Percentiles rank a stretch among this genome's conserved stretches.
phyloP scores from a whole-genome alignment of 768 basidiomycete genomes.

The Suillus plorans region DNA sequence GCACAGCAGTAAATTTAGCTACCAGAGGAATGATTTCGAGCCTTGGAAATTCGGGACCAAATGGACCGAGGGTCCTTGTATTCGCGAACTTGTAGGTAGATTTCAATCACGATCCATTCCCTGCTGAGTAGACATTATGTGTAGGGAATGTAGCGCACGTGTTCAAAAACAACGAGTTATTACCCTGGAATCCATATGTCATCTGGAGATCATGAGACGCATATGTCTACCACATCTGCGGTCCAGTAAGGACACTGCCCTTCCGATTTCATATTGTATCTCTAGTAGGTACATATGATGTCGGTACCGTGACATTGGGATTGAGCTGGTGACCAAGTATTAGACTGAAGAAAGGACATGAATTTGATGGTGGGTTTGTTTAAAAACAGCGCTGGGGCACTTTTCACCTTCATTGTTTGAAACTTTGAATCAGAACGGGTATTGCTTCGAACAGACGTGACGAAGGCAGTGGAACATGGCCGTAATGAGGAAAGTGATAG shows the following conservation, averaged over 20 bases:
- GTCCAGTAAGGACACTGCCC: not conserved
- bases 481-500: not conserved
- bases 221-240: not conserved
- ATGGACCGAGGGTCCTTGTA: not conserved
- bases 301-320: not conserved
- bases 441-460: not conserved
- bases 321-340: not conserved
- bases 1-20: not conserved
- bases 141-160: not conserved
- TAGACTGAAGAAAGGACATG: not conserved
- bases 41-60: not conserved
- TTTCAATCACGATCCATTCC: not conserved
- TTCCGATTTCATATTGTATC: not conserved
- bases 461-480: not conserved
- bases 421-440: not conserved
- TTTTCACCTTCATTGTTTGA: not conserved
- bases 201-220: not conserved
- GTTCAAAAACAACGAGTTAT: not conserved
- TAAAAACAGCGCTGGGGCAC: not conserved
- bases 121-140: not conserved
- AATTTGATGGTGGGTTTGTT: not conserved
- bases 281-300: not conserved
- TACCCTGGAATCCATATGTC: not conserved
- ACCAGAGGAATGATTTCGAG: not conserved
- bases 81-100: not conserved